Evolutionary conservation across 192 early-diverging fungal species (phyloP), one percentile per base, ranked within the genome.

Genomic region (Phycomyces nitens): DNA sequence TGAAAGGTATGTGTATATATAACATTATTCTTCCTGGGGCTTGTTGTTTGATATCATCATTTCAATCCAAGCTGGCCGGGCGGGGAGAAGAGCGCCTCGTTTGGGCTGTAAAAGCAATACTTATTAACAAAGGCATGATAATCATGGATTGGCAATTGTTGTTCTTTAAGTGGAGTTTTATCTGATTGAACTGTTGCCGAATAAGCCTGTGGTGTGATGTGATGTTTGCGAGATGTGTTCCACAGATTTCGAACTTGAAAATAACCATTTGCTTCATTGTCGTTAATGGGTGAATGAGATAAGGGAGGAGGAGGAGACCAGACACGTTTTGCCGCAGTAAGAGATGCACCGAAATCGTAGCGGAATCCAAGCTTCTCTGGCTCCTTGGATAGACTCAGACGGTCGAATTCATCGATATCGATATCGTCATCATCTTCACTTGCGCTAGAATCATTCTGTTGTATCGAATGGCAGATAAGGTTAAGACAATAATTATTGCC

Each of bases 401-500:
- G 47, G 14, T 39, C 27, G n/a, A 16, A 12, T 16, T 38, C 22
- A 15, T 22, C 49, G 34, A 34, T 34, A 34, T 34, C 29, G 7
- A 34, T 34, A 34, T 34, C 29, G 3, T 47, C 44, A 6, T 47
- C 44, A 14, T 47, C 44, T n/a, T 18, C 12, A 54, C 24, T 22
- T 22, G 0, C 22, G 44, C 44, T 54, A 27, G 27, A 24, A 15
- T 61, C 47, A 14, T 63, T 18, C 1, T 27, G 58, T 49, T 64
- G 67, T 27, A n/a, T 5, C 44, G 18, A 11, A n/a, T 14, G 18
- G 12, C 18, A 47, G 29, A 75, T 70, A 52, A 78, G 70, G 54
- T 79, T 72, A 61, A 92, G 79, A 60, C 84, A 77, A 79, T 94
- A 94, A 81, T 98, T 98, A 56, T 76, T 71, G 47, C 92, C 90